Evolutionary conservation across 768 basidiomycete genomes (phyloP).

Genomic region (Amanita rubescens): DNA sequence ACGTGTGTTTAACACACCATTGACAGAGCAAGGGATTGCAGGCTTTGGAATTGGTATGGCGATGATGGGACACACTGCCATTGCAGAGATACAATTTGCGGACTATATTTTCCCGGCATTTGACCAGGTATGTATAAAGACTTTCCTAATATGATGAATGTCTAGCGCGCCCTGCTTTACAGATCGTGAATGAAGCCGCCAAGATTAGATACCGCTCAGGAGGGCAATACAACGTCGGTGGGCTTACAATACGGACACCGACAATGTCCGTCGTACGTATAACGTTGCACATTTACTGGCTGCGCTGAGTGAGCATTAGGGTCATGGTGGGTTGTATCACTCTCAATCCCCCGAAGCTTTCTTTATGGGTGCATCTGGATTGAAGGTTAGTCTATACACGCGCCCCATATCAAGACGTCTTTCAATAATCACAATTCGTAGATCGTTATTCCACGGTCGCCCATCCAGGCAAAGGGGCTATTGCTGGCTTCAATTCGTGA

Average conservation of each 20-base stretch:
- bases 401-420: background rate
- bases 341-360: slow-evolving; percentile 94
- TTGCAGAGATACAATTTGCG: slow-evolving; percentile 89
- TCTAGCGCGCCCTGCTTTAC: background rate
- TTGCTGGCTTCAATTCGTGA: slow-evolving; percentile 83
- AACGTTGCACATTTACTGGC: background rate
- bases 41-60: slow-evolving; percentile 93
- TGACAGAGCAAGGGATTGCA: slow-evolving; percentile 90
- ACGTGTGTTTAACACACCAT: slow-evolving; percentile 91
- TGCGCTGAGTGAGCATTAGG: slow-evolving; percentile 21
- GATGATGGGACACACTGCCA: slow-evolving; percentile 89
- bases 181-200: slow-evolving; percentile 94
- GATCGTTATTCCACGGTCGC: slow-evolving; percentile 91
- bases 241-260: slow-evolving; percentile 75
- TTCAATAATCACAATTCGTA: slow-evolving; percentile 11
- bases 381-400: slow-evolving; percentile 51
- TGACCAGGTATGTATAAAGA: slow-evolving; percentile 68
- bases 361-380: slow-evolving; percentile 84
- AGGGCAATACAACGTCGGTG: slow-evolving; percentile 75
- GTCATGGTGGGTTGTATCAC: slow-evolving; percentile 89
- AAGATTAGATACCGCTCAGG: slow-evolving; percentile 90
- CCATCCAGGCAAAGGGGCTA: slow-evolving; percentile 93
- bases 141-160: background rate
- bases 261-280: slow-evolving; percentile 77
- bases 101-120: slow-evolving; percentile 95